These are phyloP conservation scores for Vitis riparia DNA, from an alignment of 164 flowering plant genomes.

Conservation along the genomic window DNA sequence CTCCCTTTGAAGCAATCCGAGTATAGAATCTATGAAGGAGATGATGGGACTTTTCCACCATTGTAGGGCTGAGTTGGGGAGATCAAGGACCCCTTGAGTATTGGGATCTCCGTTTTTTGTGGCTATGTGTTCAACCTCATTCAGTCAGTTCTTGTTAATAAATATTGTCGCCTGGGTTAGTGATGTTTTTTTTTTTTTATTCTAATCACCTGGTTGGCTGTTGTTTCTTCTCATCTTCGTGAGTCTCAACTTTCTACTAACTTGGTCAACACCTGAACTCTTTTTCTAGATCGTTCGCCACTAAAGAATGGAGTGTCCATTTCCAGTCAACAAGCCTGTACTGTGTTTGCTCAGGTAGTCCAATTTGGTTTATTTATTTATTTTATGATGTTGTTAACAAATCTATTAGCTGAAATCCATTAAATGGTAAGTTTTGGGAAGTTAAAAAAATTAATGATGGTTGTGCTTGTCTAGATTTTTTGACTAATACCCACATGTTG, in stretches of 20 bases:
- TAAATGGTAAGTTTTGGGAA: conserved; percentile 18
- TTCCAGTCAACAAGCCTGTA: not conserved
- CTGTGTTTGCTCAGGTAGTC: too few species aligned
- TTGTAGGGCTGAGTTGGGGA: not conserved
- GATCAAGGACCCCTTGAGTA: not conserved
- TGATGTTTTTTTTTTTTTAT: not conserved
- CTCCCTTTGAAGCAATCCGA: not conserved
- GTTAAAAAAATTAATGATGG: conserved; percentile 23
- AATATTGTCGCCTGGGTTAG: too few species aligned
- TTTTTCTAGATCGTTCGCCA: not conserved
- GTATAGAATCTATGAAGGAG: not conserved
- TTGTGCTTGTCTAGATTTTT: conserved; percentile 29
- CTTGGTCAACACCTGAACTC: not conserved
- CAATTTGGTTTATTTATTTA: not conserved
- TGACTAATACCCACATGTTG: conserved; percentile 35
- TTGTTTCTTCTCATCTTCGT: not conserved
- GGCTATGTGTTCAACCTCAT: not conserved
- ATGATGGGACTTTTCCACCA: not conserved
- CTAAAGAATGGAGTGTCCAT: not conserved
- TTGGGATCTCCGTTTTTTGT: not conserved
- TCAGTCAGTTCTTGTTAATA: too few species aligned
- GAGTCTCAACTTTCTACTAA: not conserved
- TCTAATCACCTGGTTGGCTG: not conserved
- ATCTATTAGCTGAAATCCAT: conserved; percentile 6
- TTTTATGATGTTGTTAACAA: not conserved